Evolutionary conservation across 768 basidiomycete species (phyloP).

Genomic region (button mushroom (Agaricus bisporus)): DNA sequence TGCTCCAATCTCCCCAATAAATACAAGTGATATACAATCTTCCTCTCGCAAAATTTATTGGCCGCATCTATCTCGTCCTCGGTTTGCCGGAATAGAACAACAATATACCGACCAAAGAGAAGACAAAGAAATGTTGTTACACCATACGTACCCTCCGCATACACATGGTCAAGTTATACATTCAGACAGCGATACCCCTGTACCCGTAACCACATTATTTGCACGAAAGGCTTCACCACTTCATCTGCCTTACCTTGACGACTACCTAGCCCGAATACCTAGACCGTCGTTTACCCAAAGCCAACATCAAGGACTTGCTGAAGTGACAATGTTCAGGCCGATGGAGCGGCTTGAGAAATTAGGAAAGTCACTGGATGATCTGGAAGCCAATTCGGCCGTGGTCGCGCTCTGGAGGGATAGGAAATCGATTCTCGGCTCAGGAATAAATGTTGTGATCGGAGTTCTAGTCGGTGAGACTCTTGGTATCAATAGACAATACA

Average conservation of each 20-base stretch:
- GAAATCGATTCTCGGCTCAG: constrained; percentile 40
- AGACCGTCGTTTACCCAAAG: constrained; percentile 32
- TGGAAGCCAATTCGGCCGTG: constrained; percentile 48
- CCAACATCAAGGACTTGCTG: constrained; percentile 4
- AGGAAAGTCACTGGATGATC: constrained; percentile 47
- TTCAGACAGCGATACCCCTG: constrained; percentile 29
- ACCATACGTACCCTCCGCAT: constrained; percentile 19
- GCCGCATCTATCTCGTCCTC: not conserved
- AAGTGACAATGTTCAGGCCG: constrained; percentile 49
- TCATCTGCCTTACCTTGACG: constrained; percentile 56
- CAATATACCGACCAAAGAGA: constrained; percentile 9
- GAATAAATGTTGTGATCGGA: constrained; percentile 44
- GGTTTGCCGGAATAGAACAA: constrained; percentile 3
- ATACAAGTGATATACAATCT: not conserved
- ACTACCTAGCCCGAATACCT: constrained; percentile 43
- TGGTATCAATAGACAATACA: no score
- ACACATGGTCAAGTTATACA: not conserved
- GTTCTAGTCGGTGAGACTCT: constrained; percentile 37
- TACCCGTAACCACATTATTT: constrained; percentile 55
- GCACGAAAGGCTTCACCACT: constrained; percentile 52
- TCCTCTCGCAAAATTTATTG: not conserved
- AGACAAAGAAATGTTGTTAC: constrained; percentile 14
- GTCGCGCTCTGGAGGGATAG: constrained; percentile 52
- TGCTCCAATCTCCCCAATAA: not conserved
- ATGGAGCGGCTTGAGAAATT: constrained; percentile 47